Percentiles rank a stretch among this genome's conserved stretches.
Evolutionary conservation across 805 yeast genomes (phyloP).

Genomic region (Dipodascus albidus): DNA sequence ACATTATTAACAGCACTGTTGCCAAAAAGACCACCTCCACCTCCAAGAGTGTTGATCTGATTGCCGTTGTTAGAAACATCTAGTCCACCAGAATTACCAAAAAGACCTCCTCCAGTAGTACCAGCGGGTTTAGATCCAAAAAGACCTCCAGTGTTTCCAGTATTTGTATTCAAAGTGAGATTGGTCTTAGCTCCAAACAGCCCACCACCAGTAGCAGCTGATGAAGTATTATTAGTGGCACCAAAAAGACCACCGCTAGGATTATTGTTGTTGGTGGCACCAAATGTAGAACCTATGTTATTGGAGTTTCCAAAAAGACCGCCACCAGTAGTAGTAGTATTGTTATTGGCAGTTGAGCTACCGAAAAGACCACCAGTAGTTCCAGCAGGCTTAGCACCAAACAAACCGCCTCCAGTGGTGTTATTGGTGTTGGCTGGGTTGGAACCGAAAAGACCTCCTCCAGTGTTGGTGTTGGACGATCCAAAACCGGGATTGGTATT

Average conservation of each 20-base stretch:
- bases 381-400: slow-evolving; percentile 5
- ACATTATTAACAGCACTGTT: slow-evolving; percentile 13
- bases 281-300: slow-evolving; percentile 14
- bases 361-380: slow-evolving; percentile 16
- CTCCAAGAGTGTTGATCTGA: slow-evolving; percentile 8
- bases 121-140: slow-evolving; percentile 27
- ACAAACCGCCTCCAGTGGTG: slow-evolving; percentile 14
- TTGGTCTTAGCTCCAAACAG: background rate
- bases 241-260: slow-evolving; percentile 18
- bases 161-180: slow-evolving; percentile 8
- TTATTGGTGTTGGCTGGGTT: background rate
- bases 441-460: slow-evolving; percentile 19
- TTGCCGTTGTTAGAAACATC: slow-evolving; percentile 24
- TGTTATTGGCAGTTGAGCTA: background rate
- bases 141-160: slow-evolving; percentile 17
- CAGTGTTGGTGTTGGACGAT: slow-evolving; percentile 11
- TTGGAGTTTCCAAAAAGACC: slow-evolving; percentile 12
- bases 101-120: slow-evolving; percentile 10
- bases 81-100: slow-evolving; percentile 30
- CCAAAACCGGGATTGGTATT: background rate
- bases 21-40: slow-evolving; percentile 10
- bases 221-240: background rate
- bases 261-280: background rate
- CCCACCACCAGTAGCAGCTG: background rate
- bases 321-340: slow-evolving; percentile 15